These are phyloP conservation scores for Auricularia heimuer DNA, from an alignment of 768 basidiomycete species.

Conservation along the genomic window DNA sequence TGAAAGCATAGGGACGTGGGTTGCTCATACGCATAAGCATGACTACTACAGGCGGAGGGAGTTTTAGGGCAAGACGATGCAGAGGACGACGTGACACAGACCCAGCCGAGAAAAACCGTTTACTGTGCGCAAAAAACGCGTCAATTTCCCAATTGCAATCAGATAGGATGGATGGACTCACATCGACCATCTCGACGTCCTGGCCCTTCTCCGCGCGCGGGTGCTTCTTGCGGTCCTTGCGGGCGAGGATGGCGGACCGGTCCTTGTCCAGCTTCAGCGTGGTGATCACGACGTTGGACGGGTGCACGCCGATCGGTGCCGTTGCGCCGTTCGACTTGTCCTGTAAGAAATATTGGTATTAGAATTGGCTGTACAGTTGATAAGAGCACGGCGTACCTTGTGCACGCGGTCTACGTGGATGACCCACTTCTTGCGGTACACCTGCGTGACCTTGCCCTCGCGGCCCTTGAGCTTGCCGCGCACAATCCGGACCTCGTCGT, in stretches of 20 bases:
- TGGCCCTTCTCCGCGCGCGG: slow-evolving; percentile 43
- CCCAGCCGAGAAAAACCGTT: background rate
- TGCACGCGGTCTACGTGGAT: slow-evolving; percentile 97
- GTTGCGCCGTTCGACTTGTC: slow-evolving; percentile 97
- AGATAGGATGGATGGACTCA: slow-evolving; percentile 29
- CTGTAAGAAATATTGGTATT: slow-evolving; percentile 25
- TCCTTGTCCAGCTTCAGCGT: slow-evolving; percentile 82
- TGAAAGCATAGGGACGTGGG: background rate
- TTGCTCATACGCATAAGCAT: background rate
- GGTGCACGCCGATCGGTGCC: slow-evolving; percentile 89
- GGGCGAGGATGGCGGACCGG: slow-evolving; percentile 78
- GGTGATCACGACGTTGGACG: slow-evolving; percentile 92
- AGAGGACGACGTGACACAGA: background rate
- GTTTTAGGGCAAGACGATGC: background rate
- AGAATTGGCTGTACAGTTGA: background rate
- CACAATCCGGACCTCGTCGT: slow-evolving; percentile 95
- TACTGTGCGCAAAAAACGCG: background rate
- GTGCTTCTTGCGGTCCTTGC: slow-evolving; percentile 72
- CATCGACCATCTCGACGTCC: slow-evolving; percentile 60
- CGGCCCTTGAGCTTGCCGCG: slow-evolving; percentile 98
- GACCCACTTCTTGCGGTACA: slow-evolving; percentile 99
- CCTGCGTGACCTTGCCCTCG: slow-evolving; percentile 91
- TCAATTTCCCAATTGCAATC: background rate
- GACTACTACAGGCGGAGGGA: background rate
- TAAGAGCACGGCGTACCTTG: background rate